Base-by-base conservation (phyloP, 306 rosid species). In the Vicia sativa region DNA sequence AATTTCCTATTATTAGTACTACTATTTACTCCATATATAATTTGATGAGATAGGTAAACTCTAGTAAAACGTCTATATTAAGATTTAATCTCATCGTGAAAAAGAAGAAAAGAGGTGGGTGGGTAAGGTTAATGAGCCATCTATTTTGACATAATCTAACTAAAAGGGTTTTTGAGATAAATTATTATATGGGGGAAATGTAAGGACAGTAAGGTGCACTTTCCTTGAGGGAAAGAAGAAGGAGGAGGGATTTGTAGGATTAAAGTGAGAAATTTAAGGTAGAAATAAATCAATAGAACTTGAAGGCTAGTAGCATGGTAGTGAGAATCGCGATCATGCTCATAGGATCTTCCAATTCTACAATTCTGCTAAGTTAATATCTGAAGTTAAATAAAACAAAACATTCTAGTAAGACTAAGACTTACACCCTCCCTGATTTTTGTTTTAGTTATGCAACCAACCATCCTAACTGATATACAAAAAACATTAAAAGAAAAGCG, bases 131-230 rank as follows among this genome's bases (percentile, higher is more conserved):
- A 41, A 52, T 13, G 65, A 61, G 59, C 62, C 62, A 52, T 42
- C 58, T n/a, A 68, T 60, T 67, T 59, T 67, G 74, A 41, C 73
- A 59, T 12, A 58, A 60, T 60, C 57, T 68, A 67, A 38, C 57
- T 11, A 21, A 46, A 29, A 23, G 3, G 6, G 49, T 35, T 67
- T 34, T 3, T 31, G 5, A 67, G 57, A 35, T 21, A 12, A 46
- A 16, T 49, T 31, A 66, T 34, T 67, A 34, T 49, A 49, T 15
- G 26, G 42, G 29, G 15, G 23, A 26, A 29, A 28, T 3, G 19
- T 26, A 23, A 54, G 11, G 15, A 29, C 13, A 1, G 19, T 26
- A 23, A 54, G 11, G 15, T 5, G 28, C 18, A 25, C 7, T 43
- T 9, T 25, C 14, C 15, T 0, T 25, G 37, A 4, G 37, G 38